These are phyloP conservation scores for Spathaspora jeffriesii DNA, from an alignment of 1,139 yeast genomes.

Conservation along the genomic window DNA sequence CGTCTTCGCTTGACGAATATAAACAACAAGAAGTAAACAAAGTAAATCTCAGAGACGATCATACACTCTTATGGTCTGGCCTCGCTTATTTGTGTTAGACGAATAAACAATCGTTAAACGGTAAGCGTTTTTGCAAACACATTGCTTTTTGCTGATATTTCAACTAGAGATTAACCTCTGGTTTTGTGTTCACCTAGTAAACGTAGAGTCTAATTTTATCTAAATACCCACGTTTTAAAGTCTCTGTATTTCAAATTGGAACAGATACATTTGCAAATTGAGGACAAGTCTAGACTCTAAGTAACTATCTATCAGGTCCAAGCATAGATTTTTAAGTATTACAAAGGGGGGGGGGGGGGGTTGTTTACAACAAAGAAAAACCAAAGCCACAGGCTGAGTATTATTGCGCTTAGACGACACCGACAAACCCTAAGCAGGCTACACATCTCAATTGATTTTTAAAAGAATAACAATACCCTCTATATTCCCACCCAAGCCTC, in stretches of 20 bases:
- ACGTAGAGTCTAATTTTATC: background rate
- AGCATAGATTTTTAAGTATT: no score
- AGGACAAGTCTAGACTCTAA: background rate
- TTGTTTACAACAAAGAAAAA: background rate
- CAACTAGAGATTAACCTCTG: no score
- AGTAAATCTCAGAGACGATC: background rate
- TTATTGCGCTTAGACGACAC: background rate
- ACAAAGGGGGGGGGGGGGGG: background rate
- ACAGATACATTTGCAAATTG: background rate
- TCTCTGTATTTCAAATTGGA: background rate
- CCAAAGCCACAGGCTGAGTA: constrained; percentile 1
- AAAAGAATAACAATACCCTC: background rate
- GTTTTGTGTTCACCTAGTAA: background rate
- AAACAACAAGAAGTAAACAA: background rate
- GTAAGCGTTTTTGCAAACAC: background rate
- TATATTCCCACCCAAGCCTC: background rate
- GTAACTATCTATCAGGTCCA: background rate
- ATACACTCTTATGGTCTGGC: background rate
- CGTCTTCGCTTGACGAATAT: background rate
- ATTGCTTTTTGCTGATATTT: background rate
- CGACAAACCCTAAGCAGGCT: constrained; percentile 1
- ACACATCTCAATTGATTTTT: background rate
- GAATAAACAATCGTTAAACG: background rate
- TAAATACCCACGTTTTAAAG: constrained; percentile 1
- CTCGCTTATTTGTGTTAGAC: background rate